Evolutionary conservation across 2,329 filamentous ascomycete genomes (phyloP).

Genomic region (Colletotrichum filicis): DNA sequence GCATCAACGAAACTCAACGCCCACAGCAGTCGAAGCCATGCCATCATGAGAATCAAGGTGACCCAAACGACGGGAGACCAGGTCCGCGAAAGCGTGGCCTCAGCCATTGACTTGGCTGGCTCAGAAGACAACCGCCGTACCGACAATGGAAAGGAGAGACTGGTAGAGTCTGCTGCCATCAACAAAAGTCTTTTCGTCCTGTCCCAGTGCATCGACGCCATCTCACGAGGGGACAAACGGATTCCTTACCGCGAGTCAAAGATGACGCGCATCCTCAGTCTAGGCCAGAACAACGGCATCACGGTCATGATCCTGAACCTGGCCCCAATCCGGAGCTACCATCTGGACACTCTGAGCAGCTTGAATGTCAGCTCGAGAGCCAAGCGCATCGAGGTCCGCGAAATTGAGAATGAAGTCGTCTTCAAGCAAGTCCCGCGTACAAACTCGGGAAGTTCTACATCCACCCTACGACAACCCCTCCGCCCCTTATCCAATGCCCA

Average conservation of each 20-base stretch:
- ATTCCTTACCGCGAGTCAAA: constrained; percentile 96
- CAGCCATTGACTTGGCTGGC: constrained; percentile 93
- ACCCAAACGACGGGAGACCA: constrained; percentile 78
- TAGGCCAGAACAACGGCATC: constrained; percentile 94
- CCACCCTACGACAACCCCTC: constrained; percentile 77
- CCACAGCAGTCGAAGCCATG: constrained; percentile 89
- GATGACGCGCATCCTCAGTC: constrained; percentile 93
- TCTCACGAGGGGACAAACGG: constrained; percentile 77
- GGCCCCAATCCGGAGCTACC: constrained; percentile 90
- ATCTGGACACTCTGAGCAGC: constrained; percentile 92
- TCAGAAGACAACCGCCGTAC: constrained; percentile 96
- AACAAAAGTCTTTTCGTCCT: constrained; percentile 97
- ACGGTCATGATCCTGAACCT: constrained; percentile 98
- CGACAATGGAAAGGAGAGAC: constrained; percentile 90
- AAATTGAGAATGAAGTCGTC: constrained; percentile 95
- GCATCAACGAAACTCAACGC: constrained; percentile 93
- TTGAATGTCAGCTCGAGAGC: constrained; percentile 95
- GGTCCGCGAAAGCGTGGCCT: constrained; percentile 83
- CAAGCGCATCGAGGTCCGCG: constrained; percentile 94
- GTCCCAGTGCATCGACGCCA: constrained; percentile 95
- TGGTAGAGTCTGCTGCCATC: constrained; percentile 96
- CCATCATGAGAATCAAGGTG: constrained; percentile 90
- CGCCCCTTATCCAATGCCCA: constrained; percentile 80
- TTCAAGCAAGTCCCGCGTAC: constrained; percentile 79
- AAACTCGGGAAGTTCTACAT: constrained; percentile 49